Evolutionary conservation across 129 eudicot genomes (phyloP).

Genomic region (Chrysanthemum makinoi): DNA sequence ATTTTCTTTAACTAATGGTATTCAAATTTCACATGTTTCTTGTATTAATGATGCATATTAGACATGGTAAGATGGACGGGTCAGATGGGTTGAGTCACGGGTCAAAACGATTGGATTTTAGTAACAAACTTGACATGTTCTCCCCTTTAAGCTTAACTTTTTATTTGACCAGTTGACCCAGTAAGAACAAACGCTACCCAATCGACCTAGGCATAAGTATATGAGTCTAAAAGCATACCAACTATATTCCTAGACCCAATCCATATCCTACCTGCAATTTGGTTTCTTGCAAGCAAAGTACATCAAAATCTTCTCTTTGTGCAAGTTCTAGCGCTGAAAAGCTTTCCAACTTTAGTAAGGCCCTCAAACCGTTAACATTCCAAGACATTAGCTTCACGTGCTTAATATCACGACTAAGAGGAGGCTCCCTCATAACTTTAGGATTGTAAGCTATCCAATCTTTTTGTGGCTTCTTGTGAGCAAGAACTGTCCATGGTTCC

Average conservation of each 20-base stretch:
- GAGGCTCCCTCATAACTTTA: slow-evolving; percentile 76
- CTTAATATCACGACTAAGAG: slow-evolving; percentile 47
- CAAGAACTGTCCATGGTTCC: slow-evolving; percentile 92
- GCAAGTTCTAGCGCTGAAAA: slow-evolving; percentile 77
- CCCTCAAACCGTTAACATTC: slow-evolving; percentile 96
- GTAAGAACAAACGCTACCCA: not conserved
- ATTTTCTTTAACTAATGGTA: too few species aligned
- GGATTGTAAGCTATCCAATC: slow-evolving; percentile 93
- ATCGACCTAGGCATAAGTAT: not conserved
- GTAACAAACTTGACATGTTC: not conserved
- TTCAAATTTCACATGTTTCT: too few species aligned
- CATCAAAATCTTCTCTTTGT: slow-evolving; percentile 86
- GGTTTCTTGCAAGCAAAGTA: slow-evolving; percentile 96
- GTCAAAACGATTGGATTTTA: too few species aligned
- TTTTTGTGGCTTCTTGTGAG: slow-evolving; percentile 95
- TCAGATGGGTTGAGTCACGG: too few species aligned
- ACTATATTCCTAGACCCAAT: not conserved
- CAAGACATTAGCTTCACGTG: slow-evolving; percentile 84
- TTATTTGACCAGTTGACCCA: not conserved
- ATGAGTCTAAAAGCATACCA: not conserved
- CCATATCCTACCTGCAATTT: slow-evolving; percentile 60
- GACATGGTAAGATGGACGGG: too few species aligned
- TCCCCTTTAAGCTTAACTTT: not conserved
- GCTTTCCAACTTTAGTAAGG: slow-evolving; percentile 65
- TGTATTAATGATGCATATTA: too few species aligned